phyloP scores from a whole-genome alignment of 768 basidiomycete genomes.

The Kwoniella mangroviensis region DNA sequence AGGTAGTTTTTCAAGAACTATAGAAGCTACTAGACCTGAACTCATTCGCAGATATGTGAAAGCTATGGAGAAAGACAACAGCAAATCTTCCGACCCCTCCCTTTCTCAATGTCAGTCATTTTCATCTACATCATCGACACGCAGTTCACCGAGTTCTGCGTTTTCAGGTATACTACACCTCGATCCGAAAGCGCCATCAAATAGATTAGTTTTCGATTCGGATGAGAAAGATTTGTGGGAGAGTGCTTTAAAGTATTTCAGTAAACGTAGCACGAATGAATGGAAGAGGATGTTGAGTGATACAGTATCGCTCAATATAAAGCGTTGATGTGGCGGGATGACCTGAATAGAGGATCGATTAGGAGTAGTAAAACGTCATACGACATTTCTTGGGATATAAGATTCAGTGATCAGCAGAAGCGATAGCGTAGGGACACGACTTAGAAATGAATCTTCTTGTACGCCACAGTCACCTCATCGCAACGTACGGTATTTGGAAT shows the following conservation, averaged over 20 bases:
- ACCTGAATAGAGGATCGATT: background rate
- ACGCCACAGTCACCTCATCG: no score
- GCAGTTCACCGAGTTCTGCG: no score
- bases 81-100: background rate
- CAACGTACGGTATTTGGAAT: no score
- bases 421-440: background rate
- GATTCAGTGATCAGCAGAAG: background rate
- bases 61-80: background rate
- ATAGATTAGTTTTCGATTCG: background rate
- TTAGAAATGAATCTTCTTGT: no score
- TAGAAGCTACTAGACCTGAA: background rate
- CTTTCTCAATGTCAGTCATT: background rate
- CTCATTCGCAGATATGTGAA: background rate
- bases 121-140: background rate
- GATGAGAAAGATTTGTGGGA: background rate
- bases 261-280: no score
- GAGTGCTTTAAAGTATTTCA: background rate
- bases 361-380: background rate
- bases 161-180: background rate
- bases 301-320: background rate
- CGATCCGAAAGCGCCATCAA: background rate
- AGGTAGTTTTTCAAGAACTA: background rate
- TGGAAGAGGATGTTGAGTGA: background rate
- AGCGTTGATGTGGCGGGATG: background rate
- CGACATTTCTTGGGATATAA: background rate